Evolutionary conservation across 2,329 filamentous ascomycete genomes (phyloP), one percentile per base, ranked within the genome.

Genomic region (Sporothrix phasma): DNA sequence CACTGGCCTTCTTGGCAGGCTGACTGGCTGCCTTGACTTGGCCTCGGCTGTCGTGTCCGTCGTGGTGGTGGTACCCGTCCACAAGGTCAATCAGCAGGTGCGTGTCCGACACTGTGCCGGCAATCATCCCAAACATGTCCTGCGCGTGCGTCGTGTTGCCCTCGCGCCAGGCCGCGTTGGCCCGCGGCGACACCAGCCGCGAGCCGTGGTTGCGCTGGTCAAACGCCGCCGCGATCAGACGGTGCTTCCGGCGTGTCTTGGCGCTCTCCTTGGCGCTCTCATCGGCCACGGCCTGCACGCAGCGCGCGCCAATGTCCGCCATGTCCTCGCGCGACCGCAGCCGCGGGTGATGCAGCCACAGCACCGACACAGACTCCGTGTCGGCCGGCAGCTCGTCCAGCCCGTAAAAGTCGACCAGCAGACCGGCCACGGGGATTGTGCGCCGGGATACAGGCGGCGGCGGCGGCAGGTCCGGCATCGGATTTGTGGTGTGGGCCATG

Each of bases 201-300:
- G 83, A 81, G 29, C 94, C 94, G 75, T 97, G 94, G 74, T 97
- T 97, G 53, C 93, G 84, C 78, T 96, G 92, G 76, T 97, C 94
- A 74, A 96, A 96, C 2, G 88, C 84, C 13, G 92, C 83, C 2
- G 90, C 92, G 59, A 97, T 86, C 46, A 97, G 76, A 0, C 65
- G 34, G 61, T 66, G 63, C 15, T 39, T 47, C 6, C 65, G 70
- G 69, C 61, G 67, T 72, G 58, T 67, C 69, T 39, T 70, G 67
- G 37, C n/a, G n/a, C n/a, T n/a, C n/a, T n/a, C 15, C 34, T 1
- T 37, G 8, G 34, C 71, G 70, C 15, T 74, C 69, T 70, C 69
- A 5, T 65, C 58, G 70, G 89, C 86, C 85, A 88, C 95, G 8
- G 85, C 82, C n/a, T 78, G 75, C 59, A 97, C 80, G 13, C 85